Evolutionary conservation across 306 rosid genomes (phyloP).

Genomic region (Lathyrus sativus): DNA sequence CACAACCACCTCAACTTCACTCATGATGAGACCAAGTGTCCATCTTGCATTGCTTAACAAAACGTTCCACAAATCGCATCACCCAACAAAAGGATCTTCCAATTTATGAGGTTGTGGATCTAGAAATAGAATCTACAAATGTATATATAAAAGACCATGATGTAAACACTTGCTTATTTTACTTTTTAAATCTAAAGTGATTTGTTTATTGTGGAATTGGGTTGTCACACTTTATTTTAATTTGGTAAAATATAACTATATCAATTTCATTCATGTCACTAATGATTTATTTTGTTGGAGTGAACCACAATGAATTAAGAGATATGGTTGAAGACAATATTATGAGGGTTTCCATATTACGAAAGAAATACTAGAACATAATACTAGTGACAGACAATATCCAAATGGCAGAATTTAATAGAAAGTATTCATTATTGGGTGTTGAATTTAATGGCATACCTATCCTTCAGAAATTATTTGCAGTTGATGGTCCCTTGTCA

Average conservation of each 20-base stretch:
- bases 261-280: not conserved
- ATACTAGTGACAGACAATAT: not conserved
- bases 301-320: not conserved
- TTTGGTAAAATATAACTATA: not conserved
- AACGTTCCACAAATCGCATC: not conserved
- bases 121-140: not conserved
- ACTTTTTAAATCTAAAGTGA: no score
- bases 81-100: not conserved
- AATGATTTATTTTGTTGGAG: not conserved
- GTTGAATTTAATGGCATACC: not conserved
- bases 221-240: no score
- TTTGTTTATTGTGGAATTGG: no score
- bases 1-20: not conserved
- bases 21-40: slow-evolving; percentile 14
- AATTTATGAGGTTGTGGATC: not conserved
- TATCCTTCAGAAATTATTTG: slow-evolving; percentile 1
- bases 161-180: not conserved
- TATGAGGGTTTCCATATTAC: not conserved
- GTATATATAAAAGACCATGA: not conserved
- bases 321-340: not conserved
- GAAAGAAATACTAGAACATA: not conserved
- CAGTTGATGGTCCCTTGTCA: not conserved
- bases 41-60: slow-evolving; percentile 4
- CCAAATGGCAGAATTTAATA: not conserved
- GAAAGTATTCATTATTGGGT: not conserved